Base-by-base conservation (phyloP, 805 yeast genomes). In the Candida sphagnicola region DNA sequence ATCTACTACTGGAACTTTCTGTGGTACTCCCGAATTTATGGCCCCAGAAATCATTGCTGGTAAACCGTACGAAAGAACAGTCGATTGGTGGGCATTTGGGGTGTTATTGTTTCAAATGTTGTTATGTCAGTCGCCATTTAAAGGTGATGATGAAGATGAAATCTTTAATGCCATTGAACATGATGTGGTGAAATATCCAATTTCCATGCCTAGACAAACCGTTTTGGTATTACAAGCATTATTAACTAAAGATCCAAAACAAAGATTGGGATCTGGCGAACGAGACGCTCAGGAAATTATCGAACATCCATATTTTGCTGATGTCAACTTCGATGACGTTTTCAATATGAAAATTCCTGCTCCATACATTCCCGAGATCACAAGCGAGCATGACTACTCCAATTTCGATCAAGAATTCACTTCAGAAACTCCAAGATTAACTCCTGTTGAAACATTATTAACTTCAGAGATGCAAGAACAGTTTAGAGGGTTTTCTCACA, bases 41-140 rank as follows among this genome's bases (percentile, higher is more conserved):
- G 99, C 99, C 1, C 99, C 99, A 0, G 99, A 93, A 62, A 91
- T 93, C 49, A 72, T 93, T 55, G 82, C 87, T 47, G 98, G 93
- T 39, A 95, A 90, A 61, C 85, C 82, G 43, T 93, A 93, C 55
- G 93, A 89, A 38, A 80, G 95, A 55, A 85, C 93, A 28, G 99
- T 93, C 39, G 99, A 93, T 65, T 93, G 99, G 99, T 93, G 99
- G 99, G 98, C 99, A 1, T 88, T 90, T 71, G 99, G 99, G 41
- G 98, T 93, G 19, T 72, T 93, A 47, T 70, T 93, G 48, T 93
- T 91, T 62, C 99, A 93, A 64, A 93, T 93, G 99, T 71, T 93
- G 41, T 72, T 93, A 42, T 93, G 96, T 37, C 95, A 91, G 62
- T 86, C 96, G 5, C 99, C 99, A 26, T 93, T 93, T 67, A 83